These are phyloP conservation scores for Monosporascus ibericus DNA, from an alignment of 2,329 filamentous ascomycete genomes.

Conservation along the genomic window DNA sequence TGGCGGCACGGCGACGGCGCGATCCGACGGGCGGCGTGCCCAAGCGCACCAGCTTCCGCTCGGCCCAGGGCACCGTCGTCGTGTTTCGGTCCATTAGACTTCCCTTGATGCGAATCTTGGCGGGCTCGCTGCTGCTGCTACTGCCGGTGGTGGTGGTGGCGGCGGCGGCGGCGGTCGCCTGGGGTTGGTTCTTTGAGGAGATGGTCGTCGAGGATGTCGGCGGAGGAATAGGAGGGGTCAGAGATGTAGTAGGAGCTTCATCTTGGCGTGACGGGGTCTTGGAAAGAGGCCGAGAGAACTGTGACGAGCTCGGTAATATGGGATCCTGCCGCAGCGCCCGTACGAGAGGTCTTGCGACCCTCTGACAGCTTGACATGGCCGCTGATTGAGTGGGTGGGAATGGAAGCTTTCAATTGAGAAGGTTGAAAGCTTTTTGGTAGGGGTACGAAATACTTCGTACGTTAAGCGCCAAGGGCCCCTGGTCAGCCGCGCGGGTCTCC, in stretches of 20 bases:
- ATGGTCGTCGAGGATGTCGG: slow-evolving; percentile 12
- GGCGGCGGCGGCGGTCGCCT: slow-evolving; percentile 18
- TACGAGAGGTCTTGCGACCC: slow-evolving; percentile 50
- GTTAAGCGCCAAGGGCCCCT: neutral
- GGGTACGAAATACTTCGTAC: neutral
- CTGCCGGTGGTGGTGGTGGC: slow-evolving; percentile 18
- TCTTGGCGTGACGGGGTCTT: slow-evolving; percentile 30
- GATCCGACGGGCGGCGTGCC: slow-evolving; percentile 74
- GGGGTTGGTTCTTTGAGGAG: slow-evolving; percentile 3
- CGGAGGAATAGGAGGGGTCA: slow-evolving; percentile 8
- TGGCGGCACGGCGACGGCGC: slow-evolving; percentile 70
- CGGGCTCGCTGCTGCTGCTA: slow-evolving; percentile 11
- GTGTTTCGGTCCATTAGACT: slow-evolving; percentile 58
- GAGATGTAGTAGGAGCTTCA: slow-evolving; percentile 20
- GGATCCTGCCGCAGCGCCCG: slow-evolving; percentile 43
- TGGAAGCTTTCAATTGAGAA: neutral
- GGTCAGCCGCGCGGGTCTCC: neutral
- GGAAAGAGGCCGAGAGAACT: slow-evolving; percentile 28
- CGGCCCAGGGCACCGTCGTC: slow-evolving; percentile 57
- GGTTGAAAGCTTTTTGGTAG: too few relatives aligned
- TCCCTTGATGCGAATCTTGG: slow-evolving; percentile 25
- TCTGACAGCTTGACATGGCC: slow-evolving; percentile 55
- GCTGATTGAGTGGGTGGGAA: slow-evolving; percentile 1
- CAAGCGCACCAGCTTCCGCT: slow-evolving; percentile 61
- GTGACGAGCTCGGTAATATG: slow-evolving; percentile 22